Evolutionary conservation across 306 rosid genomes (phyloP).

Genomic region (Cicer judaicum): DNA sequence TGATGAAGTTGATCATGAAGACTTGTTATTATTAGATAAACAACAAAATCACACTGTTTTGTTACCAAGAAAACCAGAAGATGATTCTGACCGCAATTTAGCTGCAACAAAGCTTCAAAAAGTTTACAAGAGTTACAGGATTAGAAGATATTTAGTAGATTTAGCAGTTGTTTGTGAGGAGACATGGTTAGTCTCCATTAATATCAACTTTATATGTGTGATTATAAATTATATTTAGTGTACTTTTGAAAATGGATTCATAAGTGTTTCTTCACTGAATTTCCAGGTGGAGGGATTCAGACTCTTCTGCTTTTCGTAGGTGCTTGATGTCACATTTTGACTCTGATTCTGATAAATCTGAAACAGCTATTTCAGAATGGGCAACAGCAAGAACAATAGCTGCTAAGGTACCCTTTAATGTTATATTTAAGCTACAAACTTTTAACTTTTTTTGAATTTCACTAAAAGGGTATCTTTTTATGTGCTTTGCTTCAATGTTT

Average conservation of each 20-base stretch:
- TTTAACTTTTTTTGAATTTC: slow-evolving; percentile 3
- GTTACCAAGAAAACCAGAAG: slow-evolving; percentile 31
- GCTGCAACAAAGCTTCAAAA: slow-evolving; percentile 83
- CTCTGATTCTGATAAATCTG: slow-evolving; percentile 59
- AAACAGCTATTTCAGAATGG: slow-evolving; percentile 70
- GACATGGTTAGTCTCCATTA: slow-evolving; percentile 63
- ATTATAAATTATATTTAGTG: background rate
- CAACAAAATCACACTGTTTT: slow-evolving; percentile 5
- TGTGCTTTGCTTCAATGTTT: slow-evolving; percentile 24
- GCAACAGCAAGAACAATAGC: slow-evolving; percentile 67
- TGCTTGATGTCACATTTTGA: slow-evolving; percentile 64
- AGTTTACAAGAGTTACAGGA: slow-evolving; percentile 73
- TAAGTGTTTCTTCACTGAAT: slow-evolving; percentile 27
- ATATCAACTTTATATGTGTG: too few species aligned
- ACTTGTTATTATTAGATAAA: slow-evolving; percentile 1
- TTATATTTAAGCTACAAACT: slow-evolving; percentile 1
- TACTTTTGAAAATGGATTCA: background rate
- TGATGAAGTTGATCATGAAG: background rate
- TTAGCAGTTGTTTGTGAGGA: slow-evolving; percentile 87
- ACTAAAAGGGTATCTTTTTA: slow-evolving; percentile 33
- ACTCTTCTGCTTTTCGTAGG: slow-evolving; percentile 56
- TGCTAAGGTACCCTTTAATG: slow-evolving; percentile 63
- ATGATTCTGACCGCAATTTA: slow-evolving; percentile 36
- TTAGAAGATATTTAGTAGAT: slow-evolving; percentile 77
- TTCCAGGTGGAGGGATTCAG: slow-evolving; percentile 84